These are phyloP conservation scores for Ceratobasidium sp. DNA, from an alignment of 1,284 basidiomycete species.

Conservation along the genomic window DNA sequence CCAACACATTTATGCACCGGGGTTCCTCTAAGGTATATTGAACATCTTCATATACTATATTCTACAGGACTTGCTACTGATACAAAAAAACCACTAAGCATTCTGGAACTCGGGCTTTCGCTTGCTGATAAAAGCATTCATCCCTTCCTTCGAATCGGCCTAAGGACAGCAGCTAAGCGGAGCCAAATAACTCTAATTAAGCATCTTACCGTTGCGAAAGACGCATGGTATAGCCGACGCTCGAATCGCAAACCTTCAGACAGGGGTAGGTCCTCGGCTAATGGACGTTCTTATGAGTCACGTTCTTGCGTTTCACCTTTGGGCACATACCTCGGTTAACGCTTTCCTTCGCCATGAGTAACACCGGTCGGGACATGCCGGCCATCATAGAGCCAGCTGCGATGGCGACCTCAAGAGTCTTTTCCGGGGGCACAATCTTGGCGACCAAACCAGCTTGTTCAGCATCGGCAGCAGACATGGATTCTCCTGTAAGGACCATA, in stretches of 20 bases:
- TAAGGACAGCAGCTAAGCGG: background rate
- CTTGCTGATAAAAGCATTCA: slow-evolving; percentile 39
- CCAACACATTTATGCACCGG: background rate
- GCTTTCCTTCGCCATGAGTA: slow-evolving; percentile 41
- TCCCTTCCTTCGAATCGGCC: slow-evolving; percentile 40
- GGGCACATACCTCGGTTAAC: slow-evolving; percentile 37
- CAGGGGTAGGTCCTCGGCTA: slow-evolving; percentile 32
- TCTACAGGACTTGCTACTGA: background rate
- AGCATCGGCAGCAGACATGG: slow-evolving; percentile 40
- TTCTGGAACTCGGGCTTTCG: slow-evolving; percentile 35
- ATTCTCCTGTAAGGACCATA: slow-evolving; percentile 39
- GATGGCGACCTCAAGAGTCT: slow-evolving; percentile 38
- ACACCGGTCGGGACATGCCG: slow-evolving; percentile 37
- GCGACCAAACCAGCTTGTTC: slow-evolving; percentile 39
- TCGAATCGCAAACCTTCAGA: slow-evolving; percentile 37
- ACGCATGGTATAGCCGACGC: slow-evolving; percentile 39
- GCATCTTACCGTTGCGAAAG: slow-evolving; percentile 22
- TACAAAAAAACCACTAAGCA: background rate
- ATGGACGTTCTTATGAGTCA: background rate
- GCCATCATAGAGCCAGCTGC: slow-evolving; percentile 36
- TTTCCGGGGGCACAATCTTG: slow-evolving; percentile 28
- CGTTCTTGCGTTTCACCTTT: background rate
- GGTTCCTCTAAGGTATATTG: background rate
- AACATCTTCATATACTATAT: background rate
- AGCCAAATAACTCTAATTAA: background rate